A percentile compares a stretch with the other conserved stretches of the same genome.
Conservation (phyloP, 148 eudicot genomes). For the Drosera capensis region DNA sequence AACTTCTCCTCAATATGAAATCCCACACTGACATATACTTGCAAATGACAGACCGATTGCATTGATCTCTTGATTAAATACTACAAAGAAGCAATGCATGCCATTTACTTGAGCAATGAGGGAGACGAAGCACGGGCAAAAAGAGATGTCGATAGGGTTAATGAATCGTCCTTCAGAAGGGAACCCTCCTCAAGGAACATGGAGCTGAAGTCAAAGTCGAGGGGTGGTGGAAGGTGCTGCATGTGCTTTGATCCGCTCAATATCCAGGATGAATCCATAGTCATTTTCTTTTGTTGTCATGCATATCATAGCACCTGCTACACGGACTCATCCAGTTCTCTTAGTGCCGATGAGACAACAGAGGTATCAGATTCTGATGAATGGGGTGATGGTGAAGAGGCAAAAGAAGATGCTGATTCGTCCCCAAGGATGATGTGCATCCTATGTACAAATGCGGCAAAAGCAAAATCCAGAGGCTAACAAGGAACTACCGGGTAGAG, state of each 20-base stretch:
- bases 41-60: slow-evolving; percentile 55
- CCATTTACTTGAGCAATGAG: slow-evolving; percentile 53
- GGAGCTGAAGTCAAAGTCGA: slow-evolving; percentile 66
- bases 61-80: slow-evolving; percentile 69
- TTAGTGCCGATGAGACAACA: slow-evolving; percentile 26
- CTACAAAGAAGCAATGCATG: slow-evolving; percentile 88
- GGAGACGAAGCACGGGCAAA: slow-evolving; percentile 57
- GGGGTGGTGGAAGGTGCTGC: slow-evolving; percentile 79
- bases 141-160: slow-evolving; percentile 35
- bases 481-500: too few species aligned
- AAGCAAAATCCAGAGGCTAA: too few species aligned
- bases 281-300: slow-evolving; percentile 84
- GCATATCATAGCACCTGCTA: slow-evolving; percentile 79
- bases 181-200: slow-evolving; percentile 33
- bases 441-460: slow-evolving; percentile 78
- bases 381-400: slow-evolving; percentile 38
- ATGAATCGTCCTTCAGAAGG: slow-evolving; percentile 26
- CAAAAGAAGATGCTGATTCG: slow-evolving; percentile 18
- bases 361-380: slow-evolving; percentile 24
- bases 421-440: slow-evolving; percentile 55
- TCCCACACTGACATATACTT: too few species aligned
- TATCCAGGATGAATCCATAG: slow-evolving; percentile 57
- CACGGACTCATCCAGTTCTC: slow-evolving; percentile 47
- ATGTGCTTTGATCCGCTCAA: slow-evolving; percentile 85
- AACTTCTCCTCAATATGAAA: too few species aligned